phyloP scores from a whole-genome alignment of 257 asterid genomes.

The Capsicum baccatum region DNA sequence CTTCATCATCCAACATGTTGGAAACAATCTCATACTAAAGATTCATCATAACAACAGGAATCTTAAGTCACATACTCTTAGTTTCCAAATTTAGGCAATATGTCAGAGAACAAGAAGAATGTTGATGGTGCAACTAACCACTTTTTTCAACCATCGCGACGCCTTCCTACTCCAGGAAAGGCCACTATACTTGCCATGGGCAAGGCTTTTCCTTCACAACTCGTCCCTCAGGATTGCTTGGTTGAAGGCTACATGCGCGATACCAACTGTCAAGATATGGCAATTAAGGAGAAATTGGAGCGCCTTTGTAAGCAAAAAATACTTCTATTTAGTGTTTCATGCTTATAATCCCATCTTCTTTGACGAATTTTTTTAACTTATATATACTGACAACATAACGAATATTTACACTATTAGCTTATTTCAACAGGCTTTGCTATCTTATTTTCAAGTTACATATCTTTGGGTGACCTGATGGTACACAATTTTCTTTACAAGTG shows the following conservation, averaged over 20 bases:
- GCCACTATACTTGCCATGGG: slow-evolving; percentile 85
- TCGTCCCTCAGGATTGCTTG: slow-evolving; percentile 80
- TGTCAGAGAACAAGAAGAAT: slow-evolving; percentile 53
- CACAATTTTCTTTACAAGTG: not conserved
- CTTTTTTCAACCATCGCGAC: slow-evolving; percentile 25
- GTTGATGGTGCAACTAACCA: slow-evolving; percentile 26
- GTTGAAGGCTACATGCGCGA: slow-evolving; percentile 91
- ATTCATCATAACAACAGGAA: slow-evolving; percentile 1
- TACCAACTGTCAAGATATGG: slow-evolving; percentile 69
- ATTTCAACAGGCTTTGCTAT: not conserved
- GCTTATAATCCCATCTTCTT: not conserved
- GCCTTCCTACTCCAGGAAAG: slow-evolving; percentile 67
- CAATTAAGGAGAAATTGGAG: slow-evolving; percentile 78
- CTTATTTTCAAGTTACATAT: not conserved
- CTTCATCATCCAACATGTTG: slow-evolving; percentile 11
- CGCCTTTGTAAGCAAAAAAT: slow-evolving; percentile 66
- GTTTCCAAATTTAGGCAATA: slow-evolving; percentile 31
- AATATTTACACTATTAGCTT: not conserved
- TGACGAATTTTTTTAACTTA: not conserved
- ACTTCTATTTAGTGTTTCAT: not conserved
- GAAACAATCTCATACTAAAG: slow-evolving; percentile 41
- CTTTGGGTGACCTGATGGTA: not conserved
- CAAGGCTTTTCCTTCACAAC: slow-evolving; percentile 82
- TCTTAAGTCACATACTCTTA: not conserved
- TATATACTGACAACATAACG: not conserved